Conservation (phyloP, 257 asterid species). For the Przewalskia tangutica region DNA sequence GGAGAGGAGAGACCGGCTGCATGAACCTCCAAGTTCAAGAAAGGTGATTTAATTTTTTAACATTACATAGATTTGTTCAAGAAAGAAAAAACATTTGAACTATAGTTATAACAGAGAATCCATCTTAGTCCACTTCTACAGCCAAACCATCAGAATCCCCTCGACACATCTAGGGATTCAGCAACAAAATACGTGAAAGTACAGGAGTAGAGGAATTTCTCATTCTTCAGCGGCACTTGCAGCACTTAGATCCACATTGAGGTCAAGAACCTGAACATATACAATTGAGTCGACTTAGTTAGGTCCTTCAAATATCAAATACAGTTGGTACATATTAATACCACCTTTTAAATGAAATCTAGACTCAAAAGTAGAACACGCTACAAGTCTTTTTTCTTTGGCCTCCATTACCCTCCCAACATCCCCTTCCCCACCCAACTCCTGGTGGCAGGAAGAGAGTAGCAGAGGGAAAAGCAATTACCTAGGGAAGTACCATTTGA, state of each 20-base stretch:
- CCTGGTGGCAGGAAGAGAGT: not conserved
- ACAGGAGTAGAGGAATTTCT: not conserved
- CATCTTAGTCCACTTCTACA: not conserved
- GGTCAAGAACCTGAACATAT: constrained; percentile 25
- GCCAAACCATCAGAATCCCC: not conserved
- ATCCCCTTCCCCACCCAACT: not conserved
- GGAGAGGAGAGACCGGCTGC: not conserved
- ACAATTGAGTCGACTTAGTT: not conserved
- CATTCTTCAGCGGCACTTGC: constrained; percentile 46
- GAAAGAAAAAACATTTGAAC: not conserved
- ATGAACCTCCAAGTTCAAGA: not conserved
- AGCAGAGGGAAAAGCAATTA: not conserved
- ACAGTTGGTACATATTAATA: not conserved
- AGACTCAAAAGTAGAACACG: not conserved
- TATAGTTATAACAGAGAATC: not conserved
- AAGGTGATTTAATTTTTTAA: not conserved
- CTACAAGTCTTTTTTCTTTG: not conserved
- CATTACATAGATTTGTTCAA: not conserved
- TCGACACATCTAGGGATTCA: not conserved
- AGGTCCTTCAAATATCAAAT: not conserved
- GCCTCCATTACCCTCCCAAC: not conserved
- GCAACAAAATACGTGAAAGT: not conserved
- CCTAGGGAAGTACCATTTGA: not conserved
- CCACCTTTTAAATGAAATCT: not conserved
- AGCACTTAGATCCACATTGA: constrained; percentile 35